phyloP scores from a whole-genome alignment of 768 basidiomycete genomes.

The Astraeus odoratus region DNA sequence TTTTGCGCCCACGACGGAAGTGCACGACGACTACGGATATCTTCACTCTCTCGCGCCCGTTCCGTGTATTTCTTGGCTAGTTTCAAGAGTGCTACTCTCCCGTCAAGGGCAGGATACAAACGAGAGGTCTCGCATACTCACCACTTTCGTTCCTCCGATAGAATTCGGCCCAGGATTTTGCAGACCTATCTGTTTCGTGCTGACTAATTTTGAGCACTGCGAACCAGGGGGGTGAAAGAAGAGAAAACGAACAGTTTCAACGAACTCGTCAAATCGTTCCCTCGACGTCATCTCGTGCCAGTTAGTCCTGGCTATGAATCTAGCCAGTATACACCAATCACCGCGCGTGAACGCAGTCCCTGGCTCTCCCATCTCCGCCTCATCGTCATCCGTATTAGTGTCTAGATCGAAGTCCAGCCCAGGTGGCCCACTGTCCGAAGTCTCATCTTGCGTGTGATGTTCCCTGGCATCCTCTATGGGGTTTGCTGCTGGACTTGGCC shows the following conservation, averaged over 20 bases:
- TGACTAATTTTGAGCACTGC: constrained; percentile 18
- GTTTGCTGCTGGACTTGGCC: constrained; percentile 18
- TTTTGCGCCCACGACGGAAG: constrained; percentile 18
- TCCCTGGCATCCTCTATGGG: constrained; percentile 13
- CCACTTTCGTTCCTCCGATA: constrained; percentile 47
- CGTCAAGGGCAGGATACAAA: not conserved
- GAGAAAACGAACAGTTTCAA: constrained; percentile 36
- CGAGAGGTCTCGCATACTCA: constrained; percentile 20
- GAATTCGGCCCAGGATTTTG: constrained; percentile 56
- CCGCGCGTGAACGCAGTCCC: constrained; percentile 49
- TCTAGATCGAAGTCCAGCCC: constrained; percentile 14
- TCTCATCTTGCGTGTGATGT: constrained; percentile 7
- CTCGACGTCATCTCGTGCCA: constrained; percentile 36
- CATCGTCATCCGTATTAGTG: constrained; percentile 23
- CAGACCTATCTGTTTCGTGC: constrained; percentile 43
- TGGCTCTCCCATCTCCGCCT: constrained; percentile 42
- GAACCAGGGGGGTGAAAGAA: not conserved
- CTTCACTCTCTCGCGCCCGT: constrained; percentile 3
- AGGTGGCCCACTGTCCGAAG: constrained; percentile 11
- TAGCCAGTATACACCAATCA: constrained; percentile 56
- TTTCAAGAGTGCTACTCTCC: constrained; percentile 18
- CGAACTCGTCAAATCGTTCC: constrained; percentile 52
- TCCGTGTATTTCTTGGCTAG: constrained; percentile 22
- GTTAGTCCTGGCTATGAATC: constrained; percentile 44
- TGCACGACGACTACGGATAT: constrained; percentile 13